phyloP scores from a whole-genome alignment of 2,329 filamentous ascomycete genomes.

The Thermothelomyces thermophilus region DNA sequence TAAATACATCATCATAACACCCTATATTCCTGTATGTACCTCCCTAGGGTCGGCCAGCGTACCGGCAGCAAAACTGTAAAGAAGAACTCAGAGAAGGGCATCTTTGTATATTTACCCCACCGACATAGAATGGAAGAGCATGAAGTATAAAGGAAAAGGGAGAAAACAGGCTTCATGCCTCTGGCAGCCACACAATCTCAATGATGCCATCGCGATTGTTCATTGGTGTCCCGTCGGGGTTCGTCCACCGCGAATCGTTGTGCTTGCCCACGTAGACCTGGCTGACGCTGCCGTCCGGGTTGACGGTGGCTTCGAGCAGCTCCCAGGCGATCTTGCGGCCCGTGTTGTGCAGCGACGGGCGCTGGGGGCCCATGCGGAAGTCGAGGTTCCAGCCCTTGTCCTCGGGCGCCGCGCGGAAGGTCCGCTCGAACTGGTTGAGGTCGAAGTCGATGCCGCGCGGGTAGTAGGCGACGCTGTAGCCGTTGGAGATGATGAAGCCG shows the following conservation, averaged over 20 bases:
- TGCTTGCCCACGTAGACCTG: constrained; percentile 49
- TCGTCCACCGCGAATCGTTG: constrained; percentile 48
- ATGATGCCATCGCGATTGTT: constrained; percentile 48
- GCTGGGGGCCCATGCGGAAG: constrained; percentile 29
- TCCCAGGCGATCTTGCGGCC: constrained; percentile 37
- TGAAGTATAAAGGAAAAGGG: neutral
- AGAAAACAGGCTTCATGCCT: neutral
- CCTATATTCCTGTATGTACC: neutral
- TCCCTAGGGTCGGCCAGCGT: too few species aligned
- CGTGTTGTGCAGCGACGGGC: constrained; percentile 25
- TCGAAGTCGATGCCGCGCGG: constrained; percentile 40
- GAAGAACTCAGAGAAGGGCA: neutral
- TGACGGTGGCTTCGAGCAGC: constrained; percentile 42
- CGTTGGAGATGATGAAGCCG: constrained; percentile 50
- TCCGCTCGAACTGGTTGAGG: constrained; percentile 29
- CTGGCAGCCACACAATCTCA: constrained; percentile 50
- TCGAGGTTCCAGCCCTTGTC: constrained; percentile 31
- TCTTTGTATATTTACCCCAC: neutral
- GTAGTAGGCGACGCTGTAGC: constrained; percentile 55
- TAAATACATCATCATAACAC: too few species aligned
- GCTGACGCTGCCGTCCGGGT: constrained; percentile 40
- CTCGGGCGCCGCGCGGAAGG: constrained; percentile 27
- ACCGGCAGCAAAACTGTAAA: too few species aligned
- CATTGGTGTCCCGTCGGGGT: constrained; percentile 41
- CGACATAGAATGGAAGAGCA: neutral